Conservation (phyloP, 257 asterid species). For the Plectranthus barbatus region DNA sequence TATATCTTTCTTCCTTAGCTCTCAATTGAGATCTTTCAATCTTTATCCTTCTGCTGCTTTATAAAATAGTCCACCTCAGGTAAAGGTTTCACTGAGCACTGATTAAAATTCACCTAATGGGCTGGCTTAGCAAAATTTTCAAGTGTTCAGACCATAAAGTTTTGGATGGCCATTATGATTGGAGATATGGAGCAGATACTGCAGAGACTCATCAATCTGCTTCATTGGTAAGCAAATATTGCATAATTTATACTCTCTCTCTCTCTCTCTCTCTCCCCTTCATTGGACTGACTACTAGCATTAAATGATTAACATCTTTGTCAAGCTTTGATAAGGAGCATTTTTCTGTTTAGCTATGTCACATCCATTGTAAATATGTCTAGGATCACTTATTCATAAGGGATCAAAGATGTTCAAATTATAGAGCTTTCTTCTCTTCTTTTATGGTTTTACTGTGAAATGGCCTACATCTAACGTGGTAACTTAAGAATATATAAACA, state of each 20-base stretch:
- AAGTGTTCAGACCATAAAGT: constrained; percentile 55
- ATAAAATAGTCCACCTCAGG: constrained; percentile 25
- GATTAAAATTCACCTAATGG: constrained; percentile 34
- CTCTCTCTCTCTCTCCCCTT: no score
- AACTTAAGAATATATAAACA: not conserved
- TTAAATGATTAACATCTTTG: not conserved
- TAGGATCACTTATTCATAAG: not conserved
- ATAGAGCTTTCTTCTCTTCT: not conserved
- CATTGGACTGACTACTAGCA: not conserved
- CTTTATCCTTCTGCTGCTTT: not conserved
- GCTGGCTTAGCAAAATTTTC: constrained; percentile 80
- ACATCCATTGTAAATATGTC: not conserved
- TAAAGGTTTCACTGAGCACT: constrained; percentile 17
- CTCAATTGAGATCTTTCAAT: not conserved
- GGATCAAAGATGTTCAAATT: not conserved
- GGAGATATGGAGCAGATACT: constrained; percentile 44
- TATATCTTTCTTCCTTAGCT: not conserved
- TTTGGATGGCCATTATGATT: constrained; percentile 45
- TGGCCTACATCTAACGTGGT: not conserved
- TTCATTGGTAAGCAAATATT: constrained; percentile 40
- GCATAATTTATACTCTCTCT: not conserved
- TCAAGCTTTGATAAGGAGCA: not conserved
- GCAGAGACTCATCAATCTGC: constrained; percentile 48
- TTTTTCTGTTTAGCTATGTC: not conserved
- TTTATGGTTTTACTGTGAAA: not conserved